A percentile compares a stretch with the other conserved stretches of the same genome.
phyloP scores from a whole-genome alignment of 805 yeast genomes.

The Candida arabinofermentans region DNA sequence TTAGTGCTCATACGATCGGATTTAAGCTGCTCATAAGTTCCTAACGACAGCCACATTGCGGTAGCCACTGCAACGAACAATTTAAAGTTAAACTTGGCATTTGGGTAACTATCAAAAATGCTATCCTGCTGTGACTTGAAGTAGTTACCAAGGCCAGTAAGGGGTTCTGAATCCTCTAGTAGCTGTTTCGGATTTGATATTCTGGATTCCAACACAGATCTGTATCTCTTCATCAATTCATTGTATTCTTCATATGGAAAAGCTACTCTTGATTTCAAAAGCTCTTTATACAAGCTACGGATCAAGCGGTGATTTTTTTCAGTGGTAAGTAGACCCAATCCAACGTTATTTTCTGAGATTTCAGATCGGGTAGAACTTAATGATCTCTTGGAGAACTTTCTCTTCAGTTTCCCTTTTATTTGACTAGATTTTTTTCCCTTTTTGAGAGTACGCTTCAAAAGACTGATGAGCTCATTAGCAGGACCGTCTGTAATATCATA shows the following conservation, averaged over 20 bases:
- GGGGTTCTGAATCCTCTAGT: conserved; percentile 20
- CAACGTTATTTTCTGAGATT: background rate
- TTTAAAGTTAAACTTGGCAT: conserved; percentile 18
- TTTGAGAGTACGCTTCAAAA: conserved; percentile 13
- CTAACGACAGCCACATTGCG: conserved; percentile 19
- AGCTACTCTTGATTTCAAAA: conserved; percentile 3
- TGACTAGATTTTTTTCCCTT: conserved; percentile 3
- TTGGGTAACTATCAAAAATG: conserved; percentile 16
- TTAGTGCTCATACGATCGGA: conserved; percentile 6
- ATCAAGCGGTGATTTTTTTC: conserved; percentile 7
- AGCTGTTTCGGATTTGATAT: conserved; percentile 12
- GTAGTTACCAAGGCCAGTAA: conserved; percentile 28
- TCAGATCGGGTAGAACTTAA: background rate
- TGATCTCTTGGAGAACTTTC: conserved; percentile 4
- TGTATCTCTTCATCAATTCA: conserved; percentile 10
- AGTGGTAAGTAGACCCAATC: background rate
- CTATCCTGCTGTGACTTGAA: conserved; percentile 18
- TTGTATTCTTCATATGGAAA: conserved; percentile 9
- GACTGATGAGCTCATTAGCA: conserved; percentile 14
- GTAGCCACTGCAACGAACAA: conserved; percentile 26
- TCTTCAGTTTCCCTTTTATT: background rate
- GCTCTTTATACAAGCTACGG: conserved; percentile 7
- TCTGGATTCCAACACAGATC: conserved; percentile 3
- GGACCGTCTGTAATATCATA: conserved; percentile 20
- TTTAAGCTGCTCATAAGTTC: conserved; percentile 14